Percentiles rank a stretch among this genome's conserved stretches.
phyloP scores from a whole-genome alignment of 2,329 filamentous ascomycete species.

The Penicillium sp. region DNA sequence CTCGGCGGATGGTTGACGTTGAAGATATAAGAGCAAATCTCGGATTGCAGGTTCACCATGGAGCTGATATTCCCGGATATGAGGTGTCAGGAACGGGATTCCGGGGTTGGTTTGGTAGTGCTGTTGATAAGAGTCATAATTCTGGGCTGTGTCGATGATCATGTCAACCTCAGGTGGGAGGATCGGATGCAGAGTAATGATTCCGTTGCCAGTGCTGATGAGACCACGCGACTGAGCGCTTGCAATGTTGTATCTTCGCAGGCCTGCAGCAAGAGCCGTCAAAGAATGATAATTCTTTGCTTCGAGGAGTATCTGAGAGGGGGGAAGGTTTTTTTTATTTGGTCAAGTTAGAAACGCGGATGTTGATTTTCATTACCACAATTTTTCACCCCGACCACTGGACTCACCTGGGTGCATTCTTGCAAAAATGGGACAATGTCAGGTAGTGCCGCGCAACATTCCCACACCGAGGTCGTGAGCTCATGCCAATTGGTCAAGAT shows the following conservation, averaged over 20 bases:
- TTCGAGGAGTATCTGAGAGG: constrained; percentile 14
- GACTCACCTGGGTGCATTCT: constrained; percentile 31
- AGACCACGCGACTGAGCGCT: constrained; percentile 16
- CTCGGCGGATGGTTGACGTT: constrained; percentile 2
- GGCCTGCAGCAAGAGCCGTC: constrained; percentile 32
- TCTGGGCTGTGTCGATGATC: constrained; percentile 27
- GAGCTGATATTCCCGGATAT: constrained; percentile 30
- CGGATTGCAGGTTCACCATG: constrained; percentile 24
- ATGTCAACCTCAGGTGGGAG: constrained; percentile 20
- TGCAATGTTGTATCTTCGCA: constrained; percentile 29
- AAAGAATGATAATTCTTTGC: constrained; percentile 34
- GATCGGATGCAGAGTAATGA: constrained; percentile 20
- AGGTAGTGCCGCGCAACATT: constrained; percentile 35
- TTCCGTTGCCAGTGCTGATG: constrained; percentile 10
- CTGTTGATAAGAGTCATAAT: constrained; percentile 33
- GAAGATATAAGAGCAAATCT: constrained; percentile 24
- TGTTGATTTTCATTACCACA: not conserved
- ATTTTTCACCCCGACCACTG: no score
- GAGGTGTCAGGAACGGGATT: constrained; percentile 36
- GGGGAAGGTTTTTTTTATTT: not conserved
- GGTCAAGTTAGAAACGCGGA: constrained; percentile 1
- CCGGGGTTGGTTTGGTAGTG: constrained; percentile 29
- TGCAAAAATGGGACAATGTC: constrained; percentile 28
- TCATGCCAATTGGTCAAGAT: constrained; percentile 27
- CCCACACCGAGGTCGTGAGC: constrained; percentile 31